Base-by-base conservation (phyloP, 164 flowering plant genomes). In the Magnolia officinalis region DNA sequence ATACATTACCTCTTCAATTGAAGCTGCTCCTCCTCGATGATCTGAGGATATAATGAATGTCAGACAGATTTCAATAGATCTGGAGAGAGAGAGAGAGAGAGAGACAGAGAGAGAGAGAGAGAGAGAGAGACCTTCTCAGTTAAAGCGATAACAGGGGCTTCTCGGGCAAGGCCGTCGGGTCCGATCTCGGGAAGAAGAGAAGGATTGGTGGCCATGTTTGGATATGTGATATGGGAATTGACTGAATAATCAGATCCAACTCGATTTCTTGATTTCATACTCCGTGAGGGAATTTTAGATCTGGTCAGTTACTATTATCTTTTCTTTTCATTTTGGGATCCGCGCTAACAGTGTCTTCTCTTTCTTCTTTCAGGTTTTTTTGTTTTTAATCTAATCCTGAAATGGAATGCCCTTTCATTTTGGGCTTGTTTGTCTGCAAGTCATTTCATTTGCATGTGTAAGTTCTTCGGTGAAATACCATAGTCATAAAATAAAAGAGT, bases 101-200 rank as follows among this genome's bases (percentile, higher is more conserved):
- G 2, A 58, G 8, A 77, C 2, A 20, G 52, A 75, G 61, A 52
- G 73, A 75, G 67, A 72, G 52, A 70, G 72, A 55, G 50, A 37
- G 72, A 31, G 61, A 51, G 59, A 49, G 64, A 69, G 51, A 94
- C 98, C 98, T 84, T 92, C 78, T 94, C 98, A 7, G 98, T 96
- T 85, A 94, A 92, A 75, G 97, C 93, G 70, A 96, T 91, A 77
- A 93, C 91, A 11, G 98, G 92, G 20, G 93, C 83, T 85, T 96
- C 99, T 71, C 91, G 73, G 0, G 91, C 74, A 18, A 96, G 87
- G 37, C 99, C 99, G 71, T 96, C 99, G 61, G 99, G 95, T 58
- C 99, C 98, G 84, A 96, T 94, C 89, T 93, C 98, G 7, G 95
- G 88, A 58, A 76, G 76, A 70, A 90, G 84, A 24, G 87, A 82